phyloP scores from a whole-genome alignment of 2,329 filamentous ascomycete species.

The Phialocephala subalpina region DNA sequence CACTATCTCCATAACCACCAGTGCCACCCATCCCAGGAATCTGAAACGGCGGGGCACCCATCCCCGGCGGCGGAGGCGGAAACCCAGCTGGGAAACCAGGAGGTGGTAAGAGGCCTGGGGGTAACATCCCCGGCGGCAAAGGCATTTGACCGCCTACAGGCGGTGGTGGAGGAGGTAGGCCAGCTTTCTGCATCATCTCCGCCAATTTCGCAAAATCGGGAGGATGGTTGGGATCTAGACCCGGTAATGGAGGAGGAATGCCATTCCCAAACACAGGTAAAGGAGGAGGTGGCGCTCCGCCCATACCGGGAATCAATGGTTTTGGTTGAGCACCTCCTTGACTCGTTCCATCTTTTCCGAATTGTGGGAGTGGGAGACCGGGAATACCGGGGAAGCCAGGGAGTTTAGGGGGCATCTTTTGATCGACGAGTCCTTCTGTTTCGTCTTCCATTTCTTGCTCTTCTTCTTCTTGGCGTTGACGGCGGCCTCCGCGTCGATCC shows the following conservation, averaged over 20 bases:
- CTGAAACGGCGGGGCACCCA: slow-evolving; percentile 47
- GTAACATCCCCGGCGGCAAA: slow-evolving; percentile 53
- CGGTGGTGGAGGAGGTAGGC: slow-evolving; percentile 67
- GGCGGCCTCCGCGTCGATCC: slow-evolving; percentile 80
- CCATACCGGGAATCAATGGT: slow-evolving; percentile 60
- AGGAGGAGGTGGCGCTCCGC: slow-evolving; percentile 48
- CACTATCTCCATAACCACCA: slow-evolving; percentile 43
- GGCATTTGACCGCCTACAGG: slow-evolving; percentile 44
- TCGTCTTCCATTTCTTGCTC: slow-evolving; percentile 95
- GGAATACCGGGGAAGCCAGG: slow-evolving; percentile 66
- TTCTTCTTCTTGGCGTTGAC: slow-evolving; percentile 88
- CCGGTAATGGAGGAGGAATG: slow-evolving; percentile 56
- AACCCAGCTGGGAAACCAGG: slow-evolving; percentile 41
- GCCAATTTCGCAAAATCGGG: slow-evolving; percentile 67
- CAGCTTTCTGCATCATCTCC: slow-evolving; percentile 71
- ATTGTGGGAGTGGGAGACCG: slow-evolving; percentile 43
- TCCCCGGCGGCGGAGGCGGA: slow-evolving; percentile 46
- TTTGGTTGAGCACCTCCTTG: slow-evolving; percentile 46
- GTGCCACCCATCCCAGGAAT: slow-evolving; percentile 44
- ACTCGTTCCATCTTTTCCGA: slow-evolving; percentile 12
- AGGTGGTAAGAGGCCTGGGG: slow-evolving; percentile 54
- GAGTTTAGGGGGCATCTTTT: slow-evolving; percentile 76
- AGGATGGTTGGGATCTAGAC: slow-evolving; percentile 66
- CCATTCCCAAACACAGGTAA: slow-evolving; percentile 53
- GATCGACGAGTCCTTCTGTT: slow-evolving; percentile 89